Percentiles rank a stretch among this genome's conserved stretches.
phyloP scores from a whole-genome alignment of 2,329 filamentous ascomycete species.

The Colletotrichum sp. region DNA sequence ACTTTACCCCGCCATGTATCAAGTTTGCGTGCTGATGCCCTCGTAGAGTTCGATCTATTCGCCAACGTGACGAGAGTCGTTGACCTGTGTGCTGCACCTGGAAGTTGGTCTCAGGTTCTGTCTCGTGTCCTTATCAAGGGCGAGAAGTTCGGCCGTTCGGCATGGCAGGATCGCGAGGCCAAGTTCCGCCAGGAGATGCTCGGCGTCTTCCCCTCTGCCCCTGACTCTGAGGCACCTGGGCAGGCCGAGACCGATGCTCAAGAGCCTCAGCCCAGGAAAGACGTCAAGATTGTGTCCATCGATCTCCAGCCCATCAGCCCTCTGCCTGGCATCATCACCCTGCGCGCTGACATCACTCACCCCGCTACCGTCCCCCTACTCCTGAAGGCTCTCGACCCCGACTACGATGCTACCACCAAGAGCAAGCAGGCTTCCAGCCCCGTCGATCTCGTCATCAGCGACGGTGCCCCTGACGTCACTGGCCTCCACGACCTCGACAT shows the following conservation, averaged over 20 bases:
- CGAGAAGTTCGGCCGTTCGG: slow-evolving; percentile 83
- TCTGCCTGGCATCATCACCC: slow-evolving; percentile 87
- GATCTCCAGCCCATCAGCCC: slow-evolving; percentile 96
- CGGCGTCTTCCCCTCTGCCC: slow-evolving; percentile 44
- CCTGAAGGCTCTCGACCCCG: slow-evolving; percentile 81
- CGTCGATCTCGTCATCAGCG: slow-evolving; percentile 92
- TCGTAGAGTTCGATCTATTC: slow-evolving; percentile 89
- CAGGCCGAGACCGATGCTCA: slow-evolving; percentile 21
- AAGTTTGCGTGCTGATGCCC: not conserved
- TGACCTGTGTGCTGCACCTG: slow-evolving; percentile 93
- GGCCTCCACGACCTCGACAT: slow-evolving; percentile 97
- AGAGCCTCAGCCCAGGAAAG: slow-evolving; percentile 55
- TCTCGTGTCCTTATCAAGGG: slow-evolving; percentile 93
- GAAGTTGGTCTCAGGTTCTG: slow-evolving; percentile 96
- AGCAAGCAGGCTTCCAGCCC: slow-evolving; percentile 68
- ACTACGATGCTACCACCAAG: slow-evolving; percentile 55
- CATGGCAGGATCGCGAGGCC: slow-evolving; percentile 86
- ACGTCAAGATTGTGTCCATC: slow-evolving; percentile 94
- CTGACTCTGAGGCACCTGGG: not conserved
- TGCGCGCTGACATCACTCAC: slow-evolving; percentile 96
- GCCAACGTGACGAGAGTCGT: slow-evolving; percentile 89
- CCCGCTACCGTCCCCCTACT: slow-evolving; percentile 92
- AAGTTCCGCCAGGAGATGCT: slow-evolving; percentile 67
- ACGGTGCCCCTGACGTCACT: slow-evolving; percentile 95
- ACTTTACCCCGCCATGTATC: not conserved